Evolutionary conservation across 2,329 filamentous ascomycete genomes (phyloP).

Genomic region (Mycosphaerella arachidis): DNA sequence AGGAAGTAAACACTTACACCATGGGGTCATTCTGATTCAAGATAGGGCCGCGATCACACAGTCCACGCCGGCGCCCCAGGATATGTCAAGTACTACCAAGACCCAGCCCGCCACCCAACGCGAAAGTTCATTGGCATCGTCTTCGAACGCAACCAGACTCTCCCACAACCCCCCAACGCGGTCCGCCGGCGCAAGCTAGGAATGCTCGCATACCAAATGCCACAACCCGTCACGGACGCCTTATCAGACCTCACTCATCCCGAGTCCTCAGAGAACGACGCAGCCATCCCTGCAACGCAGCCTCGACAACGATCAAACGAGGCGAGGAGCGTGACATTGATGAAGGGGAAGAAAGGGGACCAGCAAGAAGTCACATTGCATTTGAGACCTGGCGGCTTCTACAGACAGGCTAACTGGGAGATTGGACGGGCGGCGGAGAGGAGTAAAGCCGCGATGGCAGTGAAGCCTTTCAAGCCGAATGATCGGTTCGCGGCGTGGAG

Average conservation of each 20-base stretch:
- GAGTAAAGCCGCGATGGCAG: constrained; percentile 49
- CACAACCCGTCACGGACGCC: constrained; percentile 14
- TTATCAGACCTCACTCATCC: constrained; percentile 15
- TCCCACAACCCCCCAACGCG: constrained; percentile 72
- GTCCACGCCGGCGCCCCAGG: constrained; percentile 81
- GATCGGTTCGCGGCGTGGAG: constrained; percentile 64
- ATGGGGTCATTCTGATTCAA: constrained; percentile 2
- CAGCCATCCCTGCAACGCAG: constrained; percentile 18
- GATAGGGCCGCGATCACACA: constrained; percentile 79
- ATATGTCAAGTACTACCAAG: constrained; percentile 95
- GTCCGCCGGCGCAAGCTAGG: constrained; percentile 71
- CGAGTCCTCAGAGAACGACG: constrained; percentile 11
- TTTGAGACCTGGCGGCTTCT: constrained; percentile 57
- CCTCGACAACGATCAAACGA: constrained; percentile 19
- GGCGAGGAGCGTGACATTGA: constrained; percentile 19
- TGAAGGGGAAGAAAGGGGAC: constrained; percentile 32
- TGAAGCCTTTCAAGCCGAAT: constrained; percentile 51
- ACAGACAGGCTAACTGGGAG: constrained; percentile 61
- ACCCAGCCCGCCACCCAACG: constrained; percentile 75
- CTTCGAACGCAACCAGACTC: constrained; percentile 72
- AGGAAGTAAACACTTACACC: not conserved
- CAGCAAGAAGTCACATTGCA: constrained; percentile 34
- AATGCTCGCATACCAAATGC: constrained; percentile 55
- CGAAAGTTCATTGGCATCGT: constrained; percentile 93
- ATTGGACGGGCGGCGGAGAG: constrained; percentile 62